Evolutionary conservation across 306 rosid species (phyloP), one percentile per base, ranked within the genome.

Genomic region (Urtica urens): DNA sequence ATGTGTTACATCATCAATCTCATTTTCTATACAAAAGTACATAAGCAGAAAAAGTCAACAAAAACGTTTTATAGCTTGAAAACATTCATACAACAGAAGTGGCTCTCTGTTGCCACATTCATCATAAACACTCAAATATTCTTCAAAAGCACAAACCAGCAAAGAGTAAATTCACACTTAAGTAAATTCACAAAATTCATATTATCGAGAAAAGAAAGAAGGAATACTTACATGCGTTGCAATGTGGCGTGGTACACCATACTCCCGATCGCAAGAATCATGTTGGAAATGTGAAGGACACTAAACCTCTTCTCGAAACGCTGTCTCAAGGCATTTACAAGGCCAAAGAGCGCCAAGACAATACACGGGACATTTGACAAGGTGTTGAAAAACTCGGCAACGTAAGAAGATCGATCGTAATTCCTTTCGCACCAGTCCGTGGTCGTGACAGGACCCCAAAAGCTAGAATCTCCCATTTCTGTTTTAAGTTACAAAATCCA

Each of bases 251-350:
- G 97, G 79, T 77, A 81, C 58, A 81, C 31, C 87, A 90, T 81
- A 71, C 83, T 90, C 53, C 97, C 97, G 35, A 84, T 64, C 51
- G 95, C 90, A 61, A 88, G 82, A 37, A 76, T 67, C 90, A 88
- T 81, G 60, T 84, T 84, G 34, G 95, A 78, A 64, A 88, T n/a
- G 26, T 84, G 90, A 60, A 88, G 95, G 40, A 88, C 81, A 37
- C 82, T 71, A 75, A 88, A 84, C 59, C 97, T 81, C 80, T 84
- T 88, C 84, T 88, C 97, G 55, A 88, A 88, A 52, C 84, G 87
- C 63, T 84, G 93, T 30, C 76, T 71, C 15, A 81, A 43, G 34
- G 90, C 93, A 77, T 69, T 81, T 71, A 79, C 60, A 66, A 88
- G 93, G 56, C 97, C 97, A 54, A 84, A 48, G 58, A 88, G 74